These are phyloP conservation scores for Nidula microcarpa DNA, from an alignment of 768 basidiomycete species.

Conservation along the genomic window DNA sequence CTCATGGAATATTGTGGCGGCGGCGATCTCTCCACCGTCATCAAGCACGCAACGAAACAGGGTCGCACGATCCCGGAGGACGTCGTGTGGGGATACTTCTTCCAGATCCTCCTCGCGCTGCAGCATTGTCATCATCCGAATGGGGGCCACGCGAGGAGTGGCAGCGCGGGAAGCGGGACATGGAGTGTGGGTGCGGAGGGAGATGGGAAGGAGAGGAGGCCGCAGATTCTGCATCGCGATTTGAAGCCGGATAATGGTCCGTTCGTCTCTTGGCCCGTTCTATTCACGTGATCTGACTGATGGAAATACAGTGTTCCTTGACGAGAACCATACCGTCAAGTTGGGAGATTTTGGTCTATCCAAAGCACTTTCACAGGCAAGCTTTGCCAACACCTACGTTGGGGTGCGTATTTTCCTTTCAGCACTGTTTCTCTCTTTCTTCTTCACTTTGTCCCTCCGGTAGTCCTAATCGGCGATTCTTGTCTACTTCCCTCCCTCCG, in stretches of 20 bases:
- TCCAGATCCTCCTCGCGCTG: constrained; percentile 87
- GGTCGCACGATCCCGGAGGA: constrained; percentile 84
- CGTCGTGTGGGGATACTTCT: constrained; percentile 93
- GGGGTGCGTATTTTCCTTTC: constrained; percentile 57
- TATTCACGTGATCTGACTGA: not conserved
- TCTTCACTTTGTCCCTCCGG: too few species aligned
- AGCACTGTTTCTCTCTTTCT: too few species aligned
- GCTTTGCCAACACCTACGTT: constrained; percentile 95
- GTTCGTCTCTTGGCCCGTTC: constrained; percentile 12
- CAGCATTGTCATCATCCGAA: constrained; percentile 91
- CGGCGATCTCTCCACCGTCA: constrained; percentile 87
- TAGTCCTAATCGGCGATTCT: too few species aligned
- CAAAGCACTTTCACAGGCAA: constrained; percentile 84
- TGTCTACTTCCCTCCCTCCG: too few species aligned
- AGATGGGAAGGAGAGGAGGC: constrained; percentile 51
- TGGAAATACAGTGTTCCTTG: constrained; percentile 72
- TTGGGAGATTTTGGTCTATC: constrained; percentile 96
- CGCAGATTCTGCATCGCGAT: constrained; percentile 90
- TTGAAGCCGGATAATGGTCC: constrained; percentile 96
- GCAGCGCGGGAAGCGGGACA: constrained; percentile 8
- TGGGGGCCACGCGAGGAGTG: constrained; percentile 45
- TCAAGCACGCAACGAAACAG: constrained; percentile 71
- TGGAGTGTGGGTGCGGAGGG: constrained; percentile 22
- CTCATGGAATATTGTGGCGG: constrained; percentile 99
- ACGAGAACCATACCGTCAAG: constrained; percentile 82